Percentiles rank a stretch among this genome's conserved stretches.
phyloP scores from a whole-genome alignment of 2,329 filamentous ascomycete genomes.

The Xylaria hypoxylon region DNA sequence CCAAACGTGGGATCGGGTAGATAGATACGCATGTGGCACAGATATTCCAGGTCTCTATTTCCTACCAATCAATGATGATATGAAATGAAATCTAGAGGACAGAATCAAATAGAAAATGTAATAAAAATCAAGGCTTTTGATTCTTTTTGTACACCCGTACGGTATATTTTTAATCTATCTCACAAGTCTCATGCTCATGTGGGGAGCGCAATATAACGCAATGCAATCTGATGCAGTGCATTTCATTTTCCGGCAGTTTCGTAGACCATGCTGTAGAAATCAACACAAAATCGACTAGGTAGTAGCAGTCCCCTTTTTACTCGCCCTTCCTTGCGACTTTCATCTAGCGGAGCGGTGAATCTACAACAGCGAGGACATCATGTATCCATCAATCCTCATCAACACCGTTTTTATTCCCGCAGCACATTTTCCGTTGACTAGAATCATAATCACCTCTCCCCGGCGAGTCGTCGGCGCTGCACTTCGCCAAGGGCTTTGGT shows the following conservation, averaged over 20 bases:
- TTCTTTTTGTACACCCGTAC: conserved; percentile 12
- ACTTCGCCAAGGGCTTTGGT: conserved; percentile 93
- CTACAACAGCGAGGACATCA: neutral
- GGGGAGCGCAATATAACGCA: neutral
- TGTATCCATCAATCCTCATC: neutral
- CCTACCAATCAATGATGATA: too few relatives aligned
- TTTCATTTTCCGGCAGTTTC: neutral
- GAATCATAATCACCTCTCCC: conserved; percentile 59
- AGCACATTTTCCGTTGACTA: neutral
- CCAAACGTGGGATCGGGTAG: too few relatives aligned
- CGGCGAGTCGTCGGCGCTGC: conserved; percentile 85
- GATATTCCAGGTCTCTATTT: too few relatives aligned
- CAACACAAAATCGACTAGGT: neutral
- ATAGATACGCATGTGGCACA: too few relatives aligned
- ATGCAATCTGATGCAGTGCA: neutral
- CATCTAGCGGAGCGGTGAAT: neutral
- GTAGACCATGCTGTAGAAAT: neutral
- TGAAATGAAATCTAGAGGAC: too few relatives aligned
- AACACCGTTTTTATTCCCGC: too few relatives aligned
- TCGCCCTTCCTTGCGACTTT: neutral
- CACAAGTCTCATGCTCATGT: conserved; percentile 12
- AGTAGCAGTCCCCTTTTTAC: neutral
- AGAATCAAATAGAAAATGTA: too few relatives aligned
- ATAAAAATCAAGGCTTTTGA: neutral
- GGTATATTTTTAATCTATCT: conserved; percentile 18